Evolutionary conservation across 2,329 filamentous ascomycete species (phyloP).

Genomic region (Paecilomyces dactylethromorphus): DNA sequence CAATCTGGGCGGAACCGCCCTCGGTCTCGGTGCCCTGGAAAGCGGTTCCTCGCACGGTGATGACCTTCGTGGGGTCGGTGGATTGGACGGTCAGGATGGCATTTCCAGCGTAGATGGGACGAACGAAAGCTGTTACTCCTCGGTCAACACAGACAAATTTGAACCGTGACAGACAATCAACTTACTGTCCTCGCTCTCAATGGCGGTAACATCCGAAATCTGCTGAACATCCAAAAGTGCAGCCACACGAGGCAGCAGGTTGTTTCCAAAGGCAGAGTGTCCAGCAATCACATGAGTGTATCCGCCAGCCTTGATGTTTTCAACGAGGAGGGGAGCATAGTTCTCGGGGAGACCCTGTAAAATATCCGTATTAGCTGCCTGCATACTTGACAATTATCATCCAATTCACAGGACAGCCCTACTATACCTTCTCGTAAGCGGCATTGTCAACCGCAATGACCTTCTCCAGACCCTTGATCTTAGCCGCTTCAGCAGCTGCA

Average conservation of each 20-base stretch:
- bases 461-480: constrained; percentile 86
- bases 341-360: constrained; percentile 79
- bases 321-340: constrained; percentile 84
- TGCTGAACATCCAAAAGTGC: constrained; percentile 89
- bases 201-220: constrained; percentile 80
- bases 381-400: neutral
- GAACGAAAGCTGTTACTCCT: constrained; percentile 62
- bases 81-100: constrained; percentile 95
- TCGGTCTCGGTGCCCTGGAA: constrained; percentile 70
- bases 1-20: constrained; percentile 67
- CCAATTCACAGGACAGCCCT: neutral
- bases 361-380: constrained; percentile 4
- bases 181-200: constrained; percentile 79
- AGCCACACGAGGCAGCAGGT: constrained; percentile 81
- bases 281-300: constrained; percentile 88
- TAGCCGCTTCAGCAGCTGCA: constrained; percentile 74
- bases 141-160: neutral
- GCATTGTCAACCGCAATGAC: constrained; percentile 81
- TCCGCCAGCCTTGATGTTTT: constrained; percentile 93
- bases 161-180: constrained; percentile 7
- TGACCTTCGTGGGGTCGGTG: constrained; percentile 73
- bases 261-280: constrained; percentile 96
- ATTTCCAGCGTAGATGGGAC: constrained; percentile 96
- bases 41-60: constrained; percentile 89
- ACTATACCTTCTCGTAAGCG: constrained; percentile 78